phyloP scores from a whole-genome alignment of 805 yeast genomes.

The Sugiyamaella qingdaonensis region DNA sequence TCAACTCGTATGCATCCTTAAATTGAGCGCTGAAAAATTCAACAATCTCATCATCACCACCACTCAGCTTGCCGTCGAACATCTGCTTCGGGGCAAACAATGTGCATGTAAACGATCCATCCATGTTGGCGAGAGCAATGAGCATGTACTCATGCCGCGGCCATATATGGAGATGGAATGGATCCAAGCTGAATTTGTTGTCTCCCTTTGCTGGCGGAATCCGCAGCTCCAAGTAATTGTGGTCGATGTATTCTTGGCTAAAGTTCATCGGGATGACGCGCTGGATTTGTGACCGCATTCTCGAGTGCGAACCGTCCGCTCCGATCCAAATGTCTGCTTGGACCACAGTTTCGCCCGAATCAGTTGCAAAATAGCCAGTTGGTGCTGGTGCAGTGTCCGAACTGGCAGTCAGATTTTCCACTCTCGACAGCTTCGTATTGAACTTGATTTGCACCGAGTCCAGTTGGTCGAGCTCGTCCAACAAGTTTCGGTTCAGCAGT shows the following conservation, averaged over 20 bases:
- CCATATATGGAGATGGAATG: slow-evolving; percentile 88
- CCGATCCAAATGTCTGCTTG: slow-evolving; percentile 65
- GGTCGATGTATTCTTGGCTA: slow-evolving; percentile 73
- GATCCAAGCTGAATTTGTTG: slow-evolving; percentile 49
- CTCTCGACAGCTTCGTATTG: slow-evolving; percentile 49
- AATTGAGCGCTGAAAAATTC: slow-evolving; percentile 58
- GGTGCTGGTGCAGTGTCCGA: slow-evolving; percentile 21
- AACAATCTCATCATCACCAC: slow-evolving; percentile 42
- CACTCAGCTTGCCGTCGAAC: slow-evolving; percentile 44
- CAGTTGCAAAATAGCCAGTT: slow-evolving; percentile 21
- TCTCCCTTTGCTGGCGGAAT: slow-evolving; percentile 53
- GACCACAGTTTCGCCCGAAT: slow-evolving; percentile 9
- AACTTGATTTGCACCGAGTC: slow-evolving; percentile 47
- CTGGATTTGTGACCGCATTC: slow-evolving; percentile 65
- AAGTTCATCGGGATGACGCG: slow-evolving; percentile 63
- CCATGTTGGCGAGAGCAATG: slow-evolving; percentile 80
- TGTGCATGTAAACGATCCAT: slow-evolving; percentile 86
- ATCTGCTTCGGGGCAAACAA: slow-evolving; percentile 77
- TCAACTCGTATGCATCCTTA: slow-evolving; percentile 66
- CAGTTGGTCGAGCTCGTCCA: slow-evolving; percentile 57
- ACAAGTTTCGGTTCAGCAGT: slow-evolving; percentile 56
- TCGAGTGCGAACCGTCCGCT: slow-evolving; percentile 81
- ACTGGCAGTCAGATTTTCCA: slow-evolving; percentile 32
- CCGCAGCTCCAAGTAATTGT: slow-evolving; percentile 74
- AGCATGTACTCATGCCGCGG: slow-evolving; percentile 84